Conservation (phyloP, 202 grass and related monocot species). For the Schoenoplectus tabernaemontani region DNA sequence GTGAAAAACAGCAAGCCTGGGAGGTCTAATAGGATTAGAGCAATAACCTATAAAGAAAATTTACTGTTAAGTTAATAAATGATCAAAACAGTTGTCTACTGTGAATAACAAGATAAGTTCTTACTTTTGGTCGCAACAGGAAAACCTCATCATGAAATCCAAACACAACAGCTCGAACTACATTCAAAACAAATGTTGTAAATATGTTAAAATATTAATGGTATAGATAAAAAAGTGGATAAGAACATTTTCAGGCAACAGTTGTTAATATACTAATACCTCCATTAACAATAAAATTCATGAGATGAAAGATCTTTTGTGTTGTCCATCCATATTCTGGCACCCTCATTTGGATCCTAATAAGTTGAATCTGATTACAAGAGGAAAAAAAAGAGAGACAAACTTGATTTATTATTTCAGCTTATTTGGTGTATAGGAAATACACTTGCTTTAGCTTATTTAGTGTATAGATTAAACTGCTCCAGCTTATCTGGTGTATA, state of each 20-base stretch:
- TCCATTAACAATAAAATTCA: slow-evolving; percentile 76
- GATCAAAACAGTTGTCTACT: background rate
- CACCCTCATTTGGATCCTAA: slow-evolving; percentile 63
- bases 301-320: slow-evolving; percentile 85
- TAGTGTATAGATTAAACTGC: no score
- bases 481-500: background rate
- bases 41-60: slow-evolving; percentile 44
- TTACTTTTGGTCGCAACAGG: slow-evolving; percentile 49
- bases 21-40: slow-evolving; percentile 59
- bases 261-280: slow-evolving; percentile 25
- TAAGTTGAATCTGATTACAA: slow-evolving; percentile 54
- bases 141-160: slow-evolving; percentile 63
- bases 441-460: background rate
- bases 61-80: slow-evolving; percentile 19
- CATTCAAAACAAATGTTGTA: background rate
- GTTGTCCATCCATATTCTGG: slow-evolving; percentile 89
- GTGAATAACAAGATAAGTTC: background rate
- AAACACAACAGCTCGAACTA: slow-evolving; percentile 59
- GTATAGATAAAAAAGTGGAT: background rate
- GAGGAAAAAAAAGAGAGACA: background rate
- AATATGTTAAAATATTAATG: background rate
- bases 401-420: no score
- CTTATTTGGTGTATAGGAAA: background rate
- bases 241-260: background rate
- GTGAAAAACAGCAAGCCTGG: slow-evolving; percentile 80